phyloP scores from a whole-genome alignment of 768 basidiomycete genomes.

The Trametes punicea region DNA sequence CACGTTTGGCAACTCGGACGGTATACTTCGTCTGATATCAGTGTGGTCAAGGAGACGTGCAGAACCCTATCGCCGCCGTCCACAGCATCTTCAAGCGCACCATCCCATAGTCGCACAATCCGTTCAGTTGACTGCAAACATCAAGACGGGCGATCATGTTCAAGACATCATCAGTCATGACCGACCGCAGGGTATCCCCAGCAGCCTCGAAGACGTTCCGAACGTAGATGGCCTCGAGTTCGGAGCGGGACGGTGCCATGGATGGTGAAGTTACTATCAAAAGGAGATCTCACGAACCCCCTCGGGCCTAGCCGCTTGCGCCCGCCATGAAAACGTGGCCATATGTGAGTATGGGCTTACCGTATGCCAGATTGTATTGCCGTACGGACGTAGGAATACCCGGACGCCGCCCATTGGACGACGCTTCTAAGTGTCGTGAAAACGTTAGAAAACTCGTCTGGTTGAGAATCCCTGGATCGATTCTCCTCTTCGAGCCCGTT shows the following conservation, averaged over 20 bases:
- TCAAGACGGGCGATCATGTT: conserved; percentile 24
- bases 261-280: conserved; percentile 38
- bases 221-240: conserved; percentile 43
- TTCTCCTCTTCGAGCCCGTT: too few species aligned
- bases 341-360: conserved; percentile 26
- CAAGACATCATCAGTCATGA: conserved; percentile 46
- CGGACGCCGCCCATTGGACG: too few species aligned
- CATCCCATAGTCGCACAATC: conserved; percentile 10
- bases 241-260: conserved; percentile 44
- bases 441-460: too few species aligned
- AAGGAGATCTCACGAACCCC: conserved; percentile 32
- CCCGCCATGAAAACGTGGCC: conserved; percentile 29
- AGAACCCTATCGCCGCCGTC: conserved; percentile 42
- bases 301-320: conserved; percentile 27
- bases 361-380: too few species aligned
- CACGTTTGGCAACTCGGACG: conserved; percentile 55
- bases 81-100: conserved; percentile 46
- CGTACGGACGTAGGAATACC: too few species aligned
- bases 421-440: too few species aligned
- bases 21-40: conserved; percentile 16
- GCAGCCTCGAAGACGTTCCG: conserved; percentile 34
- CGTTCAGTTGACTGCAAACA: not conserved
- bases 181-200: conserved; percentile 38
- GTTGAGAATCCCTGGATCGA: too few species aligned
- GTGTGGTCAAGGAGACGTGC: conserved; percentile 36